A percentile compares a stretch with the other conserved stretches of the same genome.
Conservation (phyloP, 1,284 basidiomycete genomes). For the Ceratorhiza oryzae-sativae region DNA sequence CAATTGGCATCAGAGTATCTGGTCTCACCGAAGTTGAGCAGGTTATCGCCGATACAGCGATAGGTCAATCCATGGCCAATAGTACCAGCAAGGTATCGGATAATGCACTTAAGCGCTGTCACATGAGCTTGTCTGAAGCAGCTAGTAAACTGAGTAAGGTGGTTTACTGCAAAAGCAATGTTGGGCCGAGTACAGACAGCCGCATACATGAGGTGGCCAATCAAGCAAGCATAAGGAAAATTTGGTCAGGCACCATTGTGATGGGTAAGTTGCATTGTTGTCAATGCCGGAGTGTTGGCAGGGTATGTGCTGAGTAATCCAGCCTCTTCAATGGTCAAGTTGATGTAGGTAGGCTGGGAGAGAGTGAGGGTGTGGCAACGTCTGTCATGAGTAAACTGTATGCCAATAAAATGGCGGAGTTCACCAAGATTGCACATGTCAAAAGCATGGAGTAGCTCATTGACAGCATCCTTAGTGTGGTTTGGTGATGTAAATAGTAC, state of each 20-base stretch:
- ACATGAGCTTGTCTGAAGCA: slow-evolving; percentile 41
- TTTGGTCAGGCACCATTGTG: not conserved
- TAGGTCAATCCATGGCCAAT: slow-evolving; percentile 41
- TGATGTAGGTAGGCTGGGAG: slow-evolving; percentile 7
- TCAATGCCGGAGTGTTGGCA: not conserved
- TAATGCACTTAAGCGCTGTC: slow-evolving; percentile 43
- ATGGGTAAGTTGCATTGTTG: not conserved
- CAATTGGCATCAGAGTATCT: slow-evolving; percentile 54
- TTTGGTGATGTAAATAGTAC: not conserved
- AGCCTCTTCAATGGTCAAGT: not conserved
- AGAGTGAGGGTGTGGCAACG: not conserved
- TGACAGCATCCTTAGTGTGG: not conserved
- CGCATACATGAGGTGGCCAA: slow-evolving; percentile 41
- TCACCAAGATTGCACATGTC: slow-evolving; percentile 30
- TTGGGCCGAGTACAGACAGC: slow-evolving; percentile 37
- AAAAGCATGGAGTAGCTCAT: not conserved
- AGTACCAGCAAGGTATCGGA: slow-evolving; percentile 46
- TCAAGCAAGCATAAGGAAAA: slow-evolving; percentile 2
- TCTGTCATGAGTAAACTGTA: not conserved
- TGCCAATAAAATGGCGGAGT: slow-evolving; percentile 20
- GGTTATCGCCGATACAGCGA: not conserved
- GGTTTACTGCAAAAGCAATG: slow-evolving; percentile 33
- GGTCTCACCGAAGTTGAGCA: slow-evolving; percentile 42
- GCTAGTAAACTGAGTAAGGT: not conserved
- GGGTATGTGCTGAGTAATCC: slow-evolving; percentile 16